These are phyloP conservation scores for Populus alba DNA, from an alignment of 345 rosid species.

Conservation along the genomic window DNA sequence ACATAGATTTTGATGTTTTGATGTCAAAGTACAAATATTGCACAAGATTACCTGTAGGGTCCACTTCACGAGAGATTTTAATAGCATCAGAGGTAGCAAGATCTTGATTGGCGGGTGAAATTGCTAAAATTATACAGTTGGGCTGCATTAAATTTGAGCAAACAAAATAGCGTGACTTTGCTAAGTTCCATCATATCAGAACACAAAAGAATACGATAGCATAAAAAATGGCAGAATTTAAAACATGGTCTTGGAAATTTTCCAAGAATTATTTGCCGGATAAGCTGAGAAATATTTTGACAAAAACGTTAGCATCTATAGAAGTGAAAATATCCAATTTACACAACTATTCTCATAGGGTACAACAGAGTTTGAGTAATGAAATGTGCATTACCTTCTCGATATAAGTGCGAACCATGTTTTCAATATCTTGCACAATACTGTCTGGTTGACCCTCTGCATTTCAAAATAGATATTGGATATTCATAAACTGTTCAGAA, in stretches of 20 bases:
- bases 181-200: background rate
- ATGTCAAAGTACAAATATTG: background rate
- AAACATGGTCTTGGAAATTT: background rate
- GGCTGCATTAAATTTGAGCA: slow-evolving; percentile 55
- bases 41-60: slow-evolving; percentile 68
- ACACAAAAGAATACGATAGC: background rate
- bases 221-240: background rate
- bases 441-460: slow-evolving; percentile 97
- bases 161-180: slow-evolving; percentile 10
- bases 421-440: slow-evolving; percentile 92
- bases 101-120: slow-evolving; percentile 99
- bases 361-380: background rate
- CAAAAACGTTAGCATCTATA: background rate
- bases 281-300: background rate
- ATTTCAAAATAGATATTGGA: slow-evolving; percentile 18
- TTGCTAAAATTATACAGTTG: slow-evolving; percentile 90
- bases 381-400: slow-evolving; percentile 67
- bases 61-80: slow-evolving; percentile 97
- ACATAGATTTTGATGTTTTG: background rate
- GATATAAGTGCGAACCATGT: slow-evolving; percentile 93
- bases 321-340: background rate
- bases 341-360: background rate
- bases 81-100: slow-evolving; percentile 99
- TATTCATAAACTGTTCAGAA: slow-evolving; percentile 1
- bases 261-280: background rate